Evolutionary conservation across 1,284 basidiomycete species (phyloP), one percentile per base, ranked within the genome.

Genomic region (Ceratobasidium sp.): DNA sequence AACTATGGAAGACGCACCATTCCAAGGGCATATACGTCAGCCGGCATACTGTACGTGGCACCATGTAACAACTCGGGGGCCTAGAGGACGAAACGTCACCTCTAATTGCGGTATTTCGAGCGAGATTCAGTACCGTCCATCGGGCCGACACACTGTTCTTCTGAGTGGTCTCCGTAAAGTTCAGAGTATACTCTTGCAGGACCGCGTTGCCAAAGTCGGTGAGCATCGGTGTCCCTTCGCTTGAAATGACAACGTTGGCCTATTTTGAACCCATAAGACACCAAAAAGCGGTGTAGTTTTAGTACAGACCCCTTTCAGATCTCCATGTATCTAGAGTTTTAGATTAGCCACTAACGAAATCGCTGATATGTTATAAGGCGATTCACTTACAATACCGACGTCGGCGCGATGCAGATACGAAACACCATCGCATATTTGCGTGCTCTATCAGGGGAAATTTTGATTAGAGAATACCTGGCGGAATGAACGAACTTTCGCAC

Each of bases 291-390:
- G 18, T 55, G 8, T 5, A 27, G 3, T 16, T n/a, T n/a, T 23
- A 20, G 8, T 38, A 38, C 38, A 38, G 38, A 73, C 70, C 70
- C 55, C 70, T 48, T 73, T 73, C 18, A 73, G 57, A 33, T 73
- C 70, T 8, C 70, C 55, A 48, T 73, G 70, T 14, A 73, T 23
- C 70, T 73, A 16, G 14, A 6, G 3, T 1, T 20, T 18, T 5
- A 0, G 12, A n/a, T 48, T 20, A 48, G 16, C 3, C 2, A 27
- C 6, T 44, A 30, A 41, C 5, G 23, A 33, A 35, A 7, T 12
- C n/a, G 18, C 41, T 4, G 20, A 35, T 1, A 35, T 1, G 64
- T 3, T 12, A 66, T n/a, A 35, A n/a, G 46, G 16, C 64, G 44
- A 27, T 20, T 5, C 30, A 41, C 70, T 73, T n/a, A 73, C 70